A percentile compares a stretch with the other conserved stretches of the same genome.
Evolutionary conservation across 129 eudicot species (phyloP).

Genomic region (Helianthus annuus): HanXRQr2.0-SUNRISE NC_035440.2:115844675-115845174

Average conservation of each 20-base stretch:
- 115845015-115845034: constrained; percentile 28
- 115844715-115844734: constrained; percentile 16
- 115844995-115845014: constrained; percentile 10
- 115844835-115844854: constrained; percentile 22
- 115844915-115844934: constrained; percentile 12
- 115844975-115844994: constrained; percentile 7
- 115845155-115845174: background rate
- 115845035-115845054: constrained; percentile 22
- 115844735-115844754: constrained; percentile 21
- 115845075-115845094: constrained; percentile 22
- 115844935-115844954: background rate
- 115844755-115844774: constrained; percentile 26
- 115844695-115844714: constrained; percentile 26
- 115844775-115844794: constrained; percentile 25
- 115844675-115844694: constrained; percentile 15
- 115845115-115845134: background rate
- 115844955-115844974: constrained; percentile 30
- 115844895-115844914: constrained; percentile 14
- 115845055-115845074: constrained; percentile 26
- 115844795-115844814: constrained; percentile 15
- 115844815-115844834: constrained; percentile 28
- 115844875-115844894: constrained; percentile 21
- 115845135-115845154: background rate
- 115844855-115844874: constrained; percentile 16
- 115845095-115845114: background rate